These are phyloP conservation scores for Blastomyces parvus DNA, from an alignment of 2,329 filamentous ascomycete species.

Conservation along the genomic window DNA sequence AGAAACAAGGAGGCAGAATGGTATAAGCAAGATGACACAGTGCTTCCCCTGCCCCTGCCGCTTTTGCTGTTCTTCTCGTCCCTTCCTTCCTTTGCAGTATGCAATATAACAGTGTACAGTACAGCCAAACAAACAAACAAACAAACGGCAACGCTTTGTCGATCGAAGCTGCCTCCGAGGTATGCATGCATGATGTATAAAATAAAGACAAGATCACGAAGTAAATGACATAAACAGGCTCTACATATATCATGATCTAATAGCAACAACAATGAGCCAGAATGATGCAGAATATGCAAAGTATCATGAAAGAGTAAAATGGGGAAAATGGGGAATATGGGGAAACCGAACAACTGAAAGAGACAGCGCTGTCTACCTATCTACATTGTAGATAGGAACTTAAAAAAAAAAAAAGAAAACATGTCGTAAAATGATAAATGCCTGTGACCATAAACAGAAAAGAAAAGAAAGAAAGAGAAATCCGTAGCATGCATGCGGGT, in stretches of 20 bases:
- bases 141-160: neutral
- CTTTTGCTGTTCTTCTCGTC: neutral
- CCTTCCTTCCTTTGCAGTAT: neutral
- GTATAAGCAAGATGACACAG: too few relatives aligned
- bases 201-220: neutral
- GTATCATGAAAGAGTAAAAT: neutral
- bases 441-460: neutral
- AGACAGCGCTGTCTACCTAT: neutral
- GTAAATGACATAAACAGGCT: neutral
- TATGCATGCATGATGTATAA: neutral
- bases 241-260: neutral
- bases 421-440: neutral
- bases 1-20: too few relatives aligned
- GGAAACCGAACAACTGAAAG: neutral
- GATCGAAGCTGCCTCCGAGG: too few relatives aligned
- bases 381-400: neutral
- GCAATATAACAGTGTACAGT: neutral
- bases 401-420: too few relatives aligned
- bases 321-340: neutral
- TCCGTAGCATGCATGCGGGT: neutral
- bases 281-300: neutral
- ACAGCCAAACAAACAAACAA: neutral
- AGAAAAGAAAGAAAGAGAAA: neutral
- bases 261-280: neutral
- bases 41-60: too few relatives aligned